Base-by-base conservation (phyloP, 2,329 filamentous ascomycete genomes). In the Phoma sp. region DNA sequence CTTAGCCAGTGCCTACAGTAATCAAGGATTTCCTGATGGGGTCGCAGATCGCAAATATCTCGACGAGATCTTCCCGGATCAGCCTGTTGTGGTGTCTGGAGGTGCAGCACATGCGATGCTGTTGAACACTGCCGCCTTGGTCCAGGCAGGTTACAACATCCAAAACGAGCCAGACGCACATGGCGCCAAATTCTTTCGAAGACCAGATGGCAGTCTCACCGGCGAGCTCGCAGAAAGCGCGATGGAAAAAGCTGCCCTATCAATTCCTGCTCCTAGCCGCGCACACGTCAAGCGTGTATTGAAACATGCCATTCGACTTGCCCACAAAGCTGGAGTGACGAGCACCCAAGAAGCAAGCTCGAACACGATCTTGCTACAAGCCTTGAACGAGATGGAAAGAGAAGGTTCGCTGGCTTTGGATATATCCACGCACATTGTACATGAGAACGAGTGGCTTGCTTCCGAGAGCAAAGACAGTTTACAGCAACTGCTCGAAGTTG, bases 311-410 rank as follows among this genome's bases (percentile, higher is more conserved):
- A 57, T 71, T 22, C 47, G 40, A 6, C 55, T 63, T 31, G 62
- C 65, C 3, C 70, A 72, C 37, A 59, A 57, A 22, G 65, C 58
- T 3, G 72, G 71, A 2, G 67, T 74, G 6, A 74, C 72, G 1
- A 69, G 64, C n/a, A 65, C 61, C 24, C 72, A 74, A 54, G 72
- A 74, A 51, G 71, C 72, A 22, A 64, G 64, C 6, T 61, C 68
- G 1, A 74, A 72, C 27, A 66, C 68, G 1, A 32, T 65, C 1
- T 55, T 68, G 19, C 46, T 74, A 6, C 54, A 66, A 21, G 71
- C 64, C 0, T 27, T 74, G 21, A 50, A 51, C 3, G 68, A 72
- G 43, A 51, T 73, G 25, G 71, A 74, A 29, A 33, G 38, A 6
- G 62, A 67, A 15, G 55, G 61, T n/a, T 50, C 43, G 0, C 43